Percentiles rank a stretch among this genome's conserved stretches.
phyloP scores from a whole-genome alignment of 306 rosid species.

The Quercus wislizeni region DNA sequence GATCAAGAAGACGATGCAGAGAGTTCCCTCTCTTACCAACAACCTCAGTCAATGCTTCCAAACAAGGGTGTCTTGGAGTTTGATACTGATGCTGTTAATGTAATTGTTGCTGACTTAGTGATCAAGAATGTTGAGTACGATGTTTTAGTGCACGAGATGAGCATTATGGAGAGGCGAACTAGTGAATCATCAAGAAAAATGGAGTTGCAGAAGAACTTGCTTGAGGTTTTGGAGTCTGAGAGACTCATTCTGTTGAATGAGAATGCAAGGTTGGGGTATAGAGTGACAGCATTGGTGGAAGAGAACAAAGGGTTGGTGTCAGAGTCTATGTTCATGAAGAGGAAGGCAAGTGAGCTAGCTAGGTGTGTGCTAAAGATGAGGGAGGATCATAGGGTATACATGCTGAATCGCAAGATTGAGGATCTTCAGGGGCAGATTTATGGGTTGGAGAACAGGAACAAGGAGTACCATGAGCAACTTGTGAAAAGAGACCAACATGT shows the following conservation, averaged over 20 bases:
- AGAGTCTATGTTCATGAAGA: constrained; percentile 60
- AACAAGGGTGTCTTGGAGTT: constrained; percentile 12
- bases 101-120: constrained; percentile 64
- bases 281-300: constrained; percentile 56
- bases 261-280: constrained; percentile 67
- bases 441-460: constrained; percentile 87
- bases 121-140: constrained; percentile 71
- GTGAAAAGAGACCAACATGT: constrained; percentile 31
- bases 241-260: constrained; percentile 77
- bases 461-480: constrained; percentile 70
- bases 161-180: constrained; percentile 44
- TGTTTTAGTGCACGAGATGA: constrained; percentile 52
- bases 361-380: constrained; percentile 75
- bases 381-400: constrained; percentile 75
- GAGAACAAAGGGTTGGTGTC: constrained; percentile 74
- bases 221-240: constrained; percentile 93
- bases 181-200: constrained; percentile 68
- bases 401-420: constrained; percentile 72
- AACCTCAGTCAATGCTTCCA: constrained; percentile 6
- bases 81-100: constrained; percentile 24
- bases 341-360: constrained; percentile 78
- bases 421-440: constrained; percentile 83
- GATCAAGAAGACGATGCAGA: constrained; percentile 67
- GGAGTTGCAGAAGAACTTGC: constrained; percentile 76
- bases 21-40: constrained; percentile 77